Evolutionary conservation across 768 basidiomycete species (phyloP), one percentile per base, ranked within the genome.

Genomic region (Lepiota venenata): DNA sequence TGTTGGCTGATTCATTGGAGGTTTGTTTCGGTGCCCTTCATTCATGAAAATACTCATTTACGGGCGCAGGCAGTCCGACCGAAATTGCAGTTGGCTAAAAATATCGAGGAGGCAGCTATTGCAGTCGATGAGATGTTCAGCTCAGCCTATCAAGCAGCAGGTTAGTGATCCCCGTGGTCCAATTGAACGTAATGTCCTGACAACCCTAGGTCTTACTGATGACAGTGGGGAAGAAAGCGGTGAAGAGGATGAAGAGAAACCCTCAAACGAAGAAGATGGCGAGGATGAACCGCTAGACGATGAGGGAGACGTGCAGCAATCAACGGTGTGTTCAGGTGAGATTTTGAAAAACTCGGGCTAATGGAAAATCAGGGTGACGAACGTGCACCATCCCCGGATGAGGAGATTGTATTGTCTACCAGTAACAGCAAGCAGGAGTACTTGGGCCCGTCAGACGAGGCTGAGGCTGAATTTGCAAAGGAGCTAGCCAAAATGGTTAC

Each of bases 401-500:
- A 84, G 46, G 81, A 88, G 10, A 79, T 93, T 10, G 77, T 93
- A 40, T 79, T 87, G 32, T 83, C 85, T 25, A 70, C 77, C 25
- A 74, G 71, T 58, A 78, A 74, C 56, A 77, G 69, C 52, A 64
- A 72, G 11, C 83, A 87, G 60, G 92, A 94, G 63, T 75, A 78
- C 52, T 74, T 91, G 38, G 93, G 92, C 6, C 89, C 91, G 1
- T 84, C 88, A 8, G 87, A 92, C 59, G 93, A 95, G 64, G 93
- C 89, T 16, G 91, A 96, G 44, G 89, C 85, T 2, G 96, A 95
- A 32, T 99, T 99, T 63, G 91, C 88, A 8, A 93, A 93, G 66
- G 97, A 98, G 66, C 80, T 99, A 16, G 93, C 96, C 2, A 98
- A 91, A 72, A 85, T 99, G 74, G 85, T 98, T 45, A 93, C 91